Percentiles rank a stretch among this genome's conserved stretches.
Conservation (phyloP, 2,329 filamentous ascomycete species). For the Colletotrichum liaoningense region DNA sequence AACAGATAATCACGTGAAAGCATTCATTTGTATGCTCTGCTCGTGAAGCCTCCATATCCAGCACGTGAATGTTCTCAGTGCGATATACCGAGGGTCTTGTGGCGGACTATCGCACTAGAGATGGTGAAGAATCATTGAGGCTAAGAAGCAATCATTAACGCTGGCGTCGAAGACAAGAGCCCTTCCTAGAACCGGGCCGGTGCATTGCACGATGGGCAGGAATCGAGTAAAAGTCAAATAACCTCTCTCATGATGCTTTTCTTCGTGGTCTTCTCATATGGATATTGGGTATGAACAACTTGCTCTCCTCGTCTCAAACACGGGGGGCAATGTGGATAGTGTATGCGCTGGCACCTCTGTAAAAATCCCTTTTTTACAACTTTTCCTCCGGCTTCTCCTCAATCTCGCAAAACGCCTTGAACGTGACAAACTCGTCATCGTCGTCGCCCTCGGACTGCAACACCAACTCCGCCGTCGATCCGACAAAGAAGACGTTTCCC, state of each 20-base stretch:
- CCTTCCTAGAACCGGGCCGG: no score
- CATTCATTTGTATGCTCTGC: no score
- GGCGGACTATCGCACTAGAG: background rate
- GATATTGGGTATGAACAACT: conserved; percentile 28
- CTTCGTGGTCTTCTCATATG: background rate
- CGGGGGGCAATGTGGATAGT: background rate
- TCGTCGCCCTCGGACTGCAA: conserved; percentile 74
- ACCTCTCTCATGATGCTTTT: conserved; percentile 1
- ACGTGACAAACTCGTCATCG: conserved; percentile 83
- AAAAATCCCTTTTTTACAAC: conserved; percentile 38
- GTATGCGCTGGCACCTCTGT: background rate
- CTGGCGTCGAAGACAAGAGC: no score
- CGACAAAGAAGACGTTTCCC: conserved; percentile 86
- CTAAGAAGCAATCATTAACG: no score
- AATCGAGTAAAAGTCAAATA: background rate
- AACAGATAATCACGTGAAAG: no score
- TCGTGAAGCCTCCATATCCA: no score
- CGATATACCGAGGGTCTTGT: background rate
- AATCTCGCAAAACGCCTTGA: conserved; percentile 94
- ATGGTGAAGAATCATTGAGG: background rate
- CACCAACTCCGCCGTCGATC: conserved; percentile 85
- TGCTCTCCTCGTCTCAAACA: background rate
- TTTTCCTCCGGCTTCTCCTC: conserved; percentile 55
- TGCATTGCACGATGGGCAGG: background rate
- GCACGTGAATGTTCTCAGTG: background rate